Conservation (phyloP, 768 basidiomycete genomes). For the Tremella mesenterica region DNA sequence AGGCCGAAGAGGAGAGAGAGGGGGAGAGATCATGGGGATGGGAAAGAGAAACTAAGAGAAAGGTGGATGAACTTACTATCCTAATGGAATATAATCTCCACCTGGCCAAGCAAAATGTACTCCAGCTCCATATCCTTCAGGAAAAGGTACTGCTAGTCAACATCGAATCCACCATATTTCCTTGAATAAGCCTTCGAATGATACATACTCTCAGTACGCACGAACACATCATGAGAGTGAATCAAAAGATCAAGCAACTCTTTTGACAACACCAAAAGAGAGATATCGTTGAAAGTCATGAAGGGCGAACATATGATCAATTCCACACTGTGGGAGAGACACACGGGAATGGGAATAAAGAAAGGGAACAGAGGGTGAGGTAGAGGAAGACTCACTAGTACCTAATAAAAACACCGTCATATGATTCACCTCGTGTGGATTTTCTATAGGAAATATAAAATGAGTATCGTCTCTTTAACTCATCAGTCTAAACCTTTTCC, state of each 20-base stretch:
- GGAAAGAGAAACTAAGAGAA: background rate
- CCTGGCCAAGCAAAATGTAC: conserved; percentile 44
- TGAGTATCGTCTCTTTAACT: conserved; percentile 39
- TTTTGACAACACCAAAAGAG: too few relatives aligned
- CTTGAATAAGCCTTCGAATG: too few relatives aligned
- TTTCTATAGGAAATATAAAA: conserved; percentile 41
- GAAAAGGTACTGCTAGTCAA: conserved; percentile 35
- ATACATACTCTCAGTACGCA: too few relatives aligned
- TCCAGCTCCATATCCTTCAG: conserved; percentile 41
- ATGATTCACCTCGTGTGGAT: conserved; percentile 42
- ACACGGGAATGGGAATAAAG: background rate
- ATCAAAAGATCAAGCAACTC: too few relatives aligned
- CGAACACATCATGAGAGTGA: too few relatives aligned
- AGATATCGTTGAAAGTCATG: too few relatives aligned
- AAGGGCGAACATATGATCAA: background rate
- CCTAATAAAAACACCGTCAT: conserved; percentile 42
- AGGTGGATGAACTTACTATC: conserved; percentile 27
- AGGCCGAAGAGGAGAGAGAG: background rate
- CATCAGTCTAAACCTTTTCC: background rate
- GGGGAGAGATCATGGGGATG: background rate
- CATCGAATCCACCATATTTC: background rate
- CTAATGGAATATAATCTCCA: conserved; percentile 37
- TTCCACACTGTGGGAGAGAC: background rate
- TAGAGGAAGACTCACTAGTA: conserved; percentile 23
- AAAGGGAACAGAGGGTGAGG: background rate